A percentile compares a stretch with the other conserved stretches of the same genome.
Evolutionary conservation across 108 stramenopile species (phyloP).

Genomic region (Halocafeteria seosinensis): DNA sequence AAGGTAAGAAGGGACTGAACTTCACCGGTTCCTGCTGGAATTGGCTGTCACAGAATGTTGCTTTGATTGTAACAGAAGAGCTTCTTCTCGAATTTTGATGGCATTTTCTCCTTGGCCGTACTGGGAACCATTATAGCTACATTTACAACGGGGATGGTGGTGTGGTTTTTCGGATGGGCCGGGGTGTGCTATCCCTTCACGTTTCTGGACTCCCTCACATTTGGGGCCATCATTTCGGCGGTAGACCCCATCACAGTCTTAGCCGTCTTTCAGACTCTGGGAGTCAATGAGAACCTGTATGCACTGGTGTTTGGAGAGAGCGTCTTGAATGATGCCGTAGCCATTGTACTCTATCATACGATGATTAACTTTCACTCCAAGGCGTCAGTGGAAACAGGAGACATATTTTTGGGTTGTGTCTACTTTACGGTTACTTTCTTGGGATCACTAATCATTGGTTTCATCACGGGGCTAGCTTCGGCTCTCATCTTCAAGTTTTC

Average conservation of each 20-base stretch:
- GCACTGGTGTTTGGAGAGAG: slow-evolving; percentile 76
- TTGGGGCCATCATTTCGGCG: slow-evolving; percentile 57
- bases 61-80: slow-evolving; percentile 23
- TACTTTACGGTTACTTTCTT: slow-evolving; percentile 57
- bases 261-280: slow-evolving; percentile 49
- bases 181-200: slow-evolving; percentile 21
- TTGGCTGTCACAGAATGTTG: too few relatives aligned
- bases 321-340: slow-evolving; percentile 82
- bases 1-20: too few relatives aligned
- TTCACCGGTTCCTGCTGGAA: too few relatives aligned
- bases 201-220: slow-evolving; percentile 46
- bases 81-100: slow-evolving; percentile 46
- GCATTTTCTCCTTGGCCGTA: slow-evolving; percentile 45
- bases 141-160: slow-evolving; percentile 32
- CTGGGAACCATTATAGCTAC: slow-evolving; percentile 51
- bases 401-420: slow-evolving; percentile 25
- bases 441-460: slow-evolving; percentile 43
- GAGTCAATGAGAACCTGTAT: slow-evolving; percentile 60
- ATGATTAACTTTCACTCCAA: slow-evolving; percentile 39
- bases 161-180: slow-evolving; percentile 21
- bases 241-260: slow-evolving; percentile 67
- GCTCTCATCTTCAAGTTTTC: slow-evolving; percentile 50
- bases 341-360: slow-evolving; percentile 53
- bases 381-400: slow-evolving; percentile 31
- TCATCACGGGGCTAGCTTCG: slow-evolving; percentile 22